Percentiles rank a stretch among this genome's conserved stretches.
phyloP scores from a whole-genome alignment of 192 early-diverging fungal species.

The Phycomyces nitens region DNA sequence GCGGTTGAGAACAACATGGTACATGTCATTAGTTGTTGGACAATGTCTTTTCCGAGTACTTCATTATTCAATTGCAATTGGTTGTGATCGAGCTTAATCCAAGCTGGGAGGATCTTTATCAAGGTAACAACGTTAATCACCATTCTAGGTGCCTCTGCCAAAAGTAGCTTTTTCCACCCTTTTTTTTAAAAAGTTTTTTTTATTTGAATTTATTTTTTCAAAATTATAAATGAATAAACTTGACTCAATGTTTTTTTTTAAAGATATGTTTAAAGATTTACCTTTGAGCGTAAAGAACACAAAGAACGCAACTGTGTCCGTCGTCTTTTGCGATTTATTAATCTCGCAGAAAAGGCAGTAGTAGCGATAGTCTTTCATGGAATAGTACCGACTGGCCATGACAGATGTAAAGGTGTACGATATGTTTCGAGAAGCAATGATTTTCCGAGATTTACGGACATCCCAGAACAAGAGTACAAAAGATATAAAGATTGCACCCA shows the following conservation, averaged over 20 bases:
- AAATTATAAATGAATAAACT: too few relatives aligned
- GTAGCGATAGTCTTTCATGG: constrained; percentile 68
- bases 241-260: too few relatives aligned
- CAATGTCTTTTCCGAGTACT: constrained; percentile 18
- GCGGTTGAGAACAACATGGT: constrained; percentile 59
- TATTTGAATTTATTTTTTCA: too few relatives aligned
- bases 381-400: constrained; percentile 76
- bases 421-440: constrained; percentile 70
- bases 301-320: constrained; percentile 76
- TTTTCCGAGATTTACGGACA: constrained; percentile 59
- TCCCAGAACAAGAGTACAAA: constrained; percentile 68
- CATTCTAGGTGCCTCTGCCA: constrained; percentile 83
- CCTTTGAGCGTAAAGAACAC: constrained; percentile 82
- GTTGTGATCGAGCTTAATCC: constrained; percentile 24
- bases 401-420: constrained; percentile 69
- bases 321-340: constrained; percentile 56
- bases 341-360: constrained; percentile 83
- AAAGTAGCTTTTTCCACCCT: constrained; percentile 82
- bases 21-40: constrained; percentile 34
- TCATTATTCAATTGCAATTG: constrained; percentile 8
- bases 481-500: constrained; percentile 64
- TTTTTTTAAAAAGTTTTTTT: neutral
- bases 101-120: constrained; percentile 30
- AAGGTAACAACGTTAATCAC: constrained; percentile 61
- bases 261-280: constrained; percentile 27